These are phyloP conservation scores for Aspergillus aculeatinus DNA, from an alignment of 2,329 filamentous ascomycete genomes.

Conservation along the genomic window DNA sequence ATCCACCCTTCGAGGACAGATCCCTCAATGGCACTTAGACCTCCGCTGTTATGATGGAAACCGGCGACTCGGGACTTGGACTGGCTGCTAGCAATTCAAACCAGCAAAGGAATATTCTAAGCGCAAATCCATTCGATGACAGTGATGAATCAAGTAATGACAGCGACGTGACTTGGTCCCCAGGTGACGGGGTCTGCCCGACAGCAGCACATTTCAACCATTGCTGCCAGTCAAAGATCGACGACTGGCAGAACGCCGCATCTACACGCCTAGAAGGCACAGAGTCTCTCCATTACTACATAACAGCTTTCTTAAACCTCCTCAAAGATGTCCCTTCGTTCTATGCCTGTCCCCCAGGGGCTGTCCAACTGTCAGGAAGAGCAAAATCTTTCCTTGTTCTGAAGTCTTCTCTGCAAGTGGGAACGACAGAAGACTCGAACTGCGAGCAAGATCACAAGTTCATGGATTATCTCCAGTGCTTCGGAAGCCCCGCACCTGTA, in stretches of 20 bases:
- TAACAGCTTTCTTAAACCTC: conserved; percentile 11
- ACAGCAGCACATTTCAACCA: conserved; percentile 7
- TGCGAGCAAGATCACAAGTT: conserved; percentile 4
- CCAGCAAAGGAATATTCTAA: no score
- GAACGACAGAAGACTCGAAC: neutral
- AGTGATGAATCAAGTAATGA: neutral
- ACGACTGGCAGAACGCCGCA: conserved; percentile 4
- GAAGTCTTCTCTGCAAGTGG: neutral
- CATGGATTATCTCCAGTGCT: conserved; percentile 8
- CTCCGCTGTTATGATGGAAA: no score
- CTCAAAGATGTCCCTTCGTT: conserved; percentile 15
- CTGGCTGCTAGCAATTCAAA: no score
- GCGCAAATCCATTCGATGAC: neutral
- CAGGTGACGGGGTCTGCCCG: conserved; percentile 12
- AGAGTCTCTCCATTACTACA: neutral
- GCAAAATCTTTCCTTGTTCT: neutral
- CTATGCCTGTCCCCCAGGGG: neutral
- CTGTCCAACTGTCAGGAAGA: neutral
- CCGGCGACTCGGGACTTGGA: no score
- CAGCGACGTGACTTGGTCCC: neutral
- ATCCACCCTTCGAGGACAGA: no score
- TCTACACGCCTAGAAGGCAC: neutral
- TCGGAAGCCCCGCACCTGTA: neutral
- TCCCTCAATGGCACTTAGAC: no score
- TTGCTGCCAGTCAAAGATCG: conserved; percentile 8